A percentile compares a stretch with the other conserved stretches of the same genome.
These are phyloP conservation scores for Gynostemma pentaphyllum DNA, from an alignment of 306 rosid genomes.

Conservation along the genomic window DNA sequence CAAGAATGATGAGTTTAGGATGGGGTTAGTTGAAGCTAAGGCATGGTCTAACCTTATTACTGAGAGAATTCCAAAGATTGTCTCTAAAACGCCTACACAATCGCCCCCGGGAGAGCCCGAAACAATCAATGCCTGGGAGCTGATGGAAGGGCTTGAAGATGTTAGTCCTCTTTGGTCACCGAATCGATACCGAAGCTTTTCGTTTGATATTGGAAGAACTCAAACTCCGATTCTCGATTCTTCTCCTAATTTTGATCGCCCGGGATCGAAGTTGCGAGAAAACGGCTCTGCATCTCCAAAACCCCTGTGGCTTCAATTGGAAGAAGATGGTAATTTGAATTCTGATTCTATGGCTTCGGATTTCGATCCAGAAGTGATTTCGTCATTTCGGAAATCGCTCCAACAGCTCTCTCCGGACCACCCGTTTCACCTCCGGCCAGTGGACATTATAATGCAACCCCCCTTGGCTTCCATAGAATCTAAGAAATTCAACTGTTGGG, in stretches of 20 bases:
- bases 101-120: constrained; percentile 83
- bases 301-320: constrained; percentile 43
- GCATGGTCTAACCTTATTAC: constrained; percentile 73
- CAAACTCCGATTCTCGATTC: constrained; percentile 7
- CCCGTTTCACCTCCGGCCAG: constrained; percentile 12
- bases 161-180: constrained; percentile 56
- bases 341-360: constrained; percentile 21
- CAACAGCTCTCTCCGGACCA: constrained; percentile 21
- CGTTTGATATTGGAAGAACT: constrained; percentile 34
- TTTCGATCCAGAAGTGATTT: constrained; percentile 39
- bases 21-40: constrained; percentile 51
- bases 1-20: constrained; percentile 25
- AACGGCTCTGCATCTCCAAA: constrained; percentile 15
- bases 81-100: constrained; percentile 37
- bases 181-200: constrained; percentile 42
- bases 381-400: constrained; percentile 41
- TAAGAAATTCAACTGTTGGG: constrained; percentile 11
- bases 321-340: constrained; percentile 14
- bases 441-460: background rate
- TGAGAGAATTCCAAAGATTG: constrained; percentile 42
- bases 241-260: constrained; percentile 26
- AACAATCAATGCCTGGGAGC: constrained; percentile 79
- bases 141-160: constrained; percentile 96
- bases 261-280: constrained; percentile 19
- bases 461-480: background rate